These are phyloP conservation scores for Tephrocybe sp. DNA, from an alignment of 768 basidiomycete genomes.

Conservation along the genomic window DNA sequence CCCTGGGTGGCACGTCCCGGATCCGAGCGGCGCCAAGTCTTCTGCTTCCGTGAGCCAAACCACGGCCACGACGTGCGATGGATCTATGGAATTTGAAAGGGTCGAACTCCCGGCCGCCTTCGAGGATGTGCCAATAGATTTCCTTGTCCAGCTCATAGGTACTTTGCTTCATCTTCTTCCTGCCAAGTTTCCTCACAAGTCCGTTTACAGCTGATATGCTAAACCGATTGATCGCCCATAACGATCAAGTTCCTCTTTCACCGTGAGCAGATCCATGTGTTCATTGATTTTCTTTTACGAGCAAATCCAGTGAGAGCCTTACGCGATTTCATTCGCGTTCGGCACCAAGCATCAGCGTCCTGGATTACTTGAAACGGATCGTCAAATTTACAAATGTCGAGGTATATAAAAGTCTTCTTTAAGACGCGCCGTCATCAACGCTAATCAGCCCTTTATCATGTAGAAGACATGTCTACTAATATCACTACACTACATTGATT, in stretches of 20 bases:
- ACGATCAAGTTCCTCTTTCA: conserved; percentile 91
- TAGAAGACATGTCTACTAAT: conserved; percentile 82
- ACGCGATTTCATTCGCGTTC: conserved; percentile 97
- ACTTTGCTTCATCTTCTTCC: conserved; percentile 20
- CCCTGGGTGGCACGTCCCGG: conserved; percentile 22
- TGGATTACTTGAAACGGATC: conserved; percentile 94
- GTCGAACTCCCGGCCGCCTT: conserved; percentile 82
- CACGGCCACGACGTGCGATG: conserved; percentile 60
- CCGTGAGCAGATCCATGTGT: conserved; percentile 59
- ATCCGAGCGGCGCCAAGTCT: conserved; percentile 9
- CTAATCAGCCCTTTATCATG: conserved; percentile 5
- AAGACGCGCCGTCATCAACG: conserved; percentile 9
- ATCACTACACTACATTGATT: conserved; percentile 88
- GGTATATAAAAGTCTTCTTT: conserved; percentile 47
- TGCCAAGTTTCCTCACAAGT: conserved; percentile 13
- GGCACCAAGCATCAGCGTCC: conserved; percentile 81
- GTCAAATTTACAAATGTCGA: conserved; percentile 96
- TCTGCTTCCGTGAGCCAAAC: conserved; percentile 18
- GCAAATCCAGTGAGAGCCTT: conserved; percentile 69
- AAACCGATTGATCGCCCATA: conserved; percentile 90
- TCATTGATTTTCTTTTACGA: conserved; percentile 15
- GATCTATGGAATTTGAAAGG: conserved; percentile 80
- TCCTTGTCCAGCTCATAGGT: conserved; percentile 90
- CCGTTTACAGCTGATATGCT: conserved; percentile 85
- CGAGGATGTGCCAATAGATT: conserved; percentile 81